phyloP scores from a whole-genome alignment of 176 grass and related monocot species.

The Zoysia japonica region DNA sequence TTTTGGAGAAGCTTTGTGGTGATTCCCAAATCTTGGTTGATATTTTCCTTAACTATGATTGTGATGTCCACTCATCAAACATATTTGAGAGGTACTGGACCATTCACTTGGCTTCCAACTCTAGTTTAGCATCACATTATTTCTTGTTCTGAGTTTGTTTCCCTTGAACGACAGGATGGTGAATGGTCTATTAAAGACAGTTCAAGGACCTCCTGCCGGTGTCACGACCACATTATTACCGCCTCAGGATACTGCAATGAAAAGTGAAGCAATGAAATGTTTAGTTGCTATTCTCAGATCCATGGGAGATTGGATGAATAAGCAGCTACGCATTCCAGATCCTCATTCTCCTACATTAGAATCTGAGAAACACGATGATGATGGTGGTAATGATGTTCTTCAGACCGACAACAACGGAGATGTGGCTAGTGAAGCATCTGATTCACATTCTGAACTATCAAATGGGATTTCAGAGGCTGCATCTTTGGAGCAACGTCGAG shows the following conservation, averaged over 20 bases:
- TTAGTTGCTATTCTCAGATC: conserved; percentile 96
- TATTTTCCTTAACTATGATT: conserved; percentile 99
- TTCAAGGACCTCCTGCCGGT: conserved; percentile 95
- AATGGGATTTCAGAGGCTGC: conserved; percentile 74
- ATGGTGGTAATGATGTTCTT: conserved; percentile 59
- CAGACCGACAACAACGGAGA: conserved; percentile 60
- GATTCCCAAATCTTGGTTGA: conserved; percentile 98
- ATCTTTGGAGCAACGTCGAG: conserved; percentile 90
- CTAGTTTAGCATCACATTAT: conserved; percentile 31
- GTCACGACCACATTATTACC: conserved; percentile 79
- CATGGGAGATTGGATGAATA: conserved; percentile 99
- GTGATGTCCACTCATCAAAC: conserved; percentile 97
- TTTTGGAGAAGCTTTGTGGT: conserved; percentile 86
- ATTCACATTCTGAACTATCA: conserved; percentile 73
- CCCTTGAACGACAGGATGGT: conserved; percentile 74
- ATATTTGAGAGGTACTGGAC: conserved; percentile 92
- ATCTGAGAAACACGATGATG: conserved; percentile 64
- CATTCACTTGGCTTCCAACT: conserved; percentile 15
- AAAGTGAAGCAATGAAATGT: conserved; percentile 98
- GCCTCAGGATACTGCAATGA: conserved; percentile 87
- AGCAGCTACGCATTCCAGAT: conserved; percentile 90
- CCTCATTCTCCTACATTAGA: conserved; percentile 67
- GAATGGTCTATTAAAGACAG: conserved; percentile 95
- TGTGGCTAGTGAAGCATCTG: conserved; percentile 72
- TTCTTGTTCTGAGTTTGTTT: conserved; percentile 18